Percentiles rank a stretch among this genome's conserved stretches.
Evolutionary conservation across 148 eudicot species (phyloP).

Genomic region (Persicaria tinctoria): DNA sequence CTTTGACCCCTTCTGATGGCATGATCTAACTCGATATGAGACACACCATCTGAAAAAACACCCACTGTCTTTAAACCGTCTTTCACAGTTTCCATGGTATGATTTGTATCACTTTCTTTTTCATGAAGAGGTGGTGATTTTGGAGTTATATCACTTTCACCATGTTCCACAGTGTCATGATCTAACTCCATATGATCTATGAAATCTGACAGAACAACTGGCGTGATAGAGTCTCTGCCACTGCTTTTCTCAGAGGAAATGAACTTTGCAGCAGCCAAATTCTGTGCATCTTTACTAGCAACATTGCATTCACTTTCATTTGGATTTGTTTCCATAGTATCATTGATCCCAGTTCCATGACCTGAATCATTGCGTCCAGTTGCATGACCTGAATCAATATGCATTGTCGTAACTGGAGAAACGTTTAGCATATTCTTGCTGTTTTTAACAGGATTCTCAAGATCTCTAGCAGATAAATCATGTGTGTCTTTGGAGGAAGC

Average conservation of each 20-base stretch:
- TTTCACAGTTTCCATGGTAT: slow-evolving; percentile 2
- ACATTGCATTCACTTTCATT: not conserved
- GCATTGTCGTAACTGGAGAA: not conserved
- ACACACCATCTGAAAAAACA: not conserved
- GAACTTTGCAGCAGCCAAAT: slow-evolving; percentile 1
- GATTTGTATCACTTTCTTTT: not conserved
- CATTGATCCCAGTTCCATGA: not conserved
- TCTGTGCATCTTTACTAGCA: not conserved
- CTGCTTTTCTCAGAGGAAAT: not conserved
- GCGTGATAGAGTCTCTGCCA: not conserved
- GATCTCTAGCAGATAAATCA: not conserved
- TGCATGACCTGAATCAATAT: not conserved
- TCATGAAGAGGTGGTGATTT: not conserved
- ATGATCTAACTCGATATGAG: not conserved
- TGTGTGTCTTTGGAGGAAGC: not conserved
- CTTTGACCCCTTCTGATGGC: not conserved
- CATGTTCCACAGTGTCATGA: not conserved
- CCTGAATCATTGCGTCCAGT: not conserved
- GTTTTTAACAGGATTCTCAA: not conserved
- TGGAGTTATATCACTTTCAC: not conserved
- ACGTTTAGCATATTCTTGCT: not conserved
- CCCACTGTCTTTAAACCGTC: not conserved
- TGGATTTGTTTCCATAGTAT: not conserved
- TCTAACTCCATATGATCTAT: not conserved
- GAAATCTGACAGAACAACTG: not conserved